These are phyloP conservation scores for Cercis canadensis DNA, from an alignment of 306 rosid genomes.

Conservation along the genomic window DNA sequence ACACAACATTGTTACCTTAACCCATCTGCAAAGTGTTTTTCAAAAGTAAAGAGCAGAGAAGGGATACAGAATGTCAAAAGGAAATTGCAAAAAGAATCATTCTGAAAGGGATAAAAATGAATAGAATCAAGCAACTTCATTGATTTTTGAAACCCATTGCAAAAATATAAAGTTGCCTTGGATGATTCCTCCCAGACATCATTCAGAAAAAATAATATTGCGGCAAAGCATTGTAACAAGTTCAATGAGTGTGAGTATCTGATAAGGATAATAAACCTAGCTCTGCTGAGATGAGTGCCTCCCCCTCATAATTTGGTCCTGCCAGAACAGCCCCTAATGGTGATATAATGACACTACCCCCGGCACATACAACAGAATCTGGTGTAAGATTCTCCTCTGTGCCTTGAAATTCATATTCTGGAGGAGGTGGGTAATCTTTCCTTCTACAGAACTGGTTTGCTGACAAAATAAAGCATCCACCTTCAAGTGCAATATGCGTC, in stretches of 20 bases:
- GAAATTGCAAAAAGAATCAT: too few species aligned
- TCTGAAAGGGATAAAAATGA: too few species aligned
- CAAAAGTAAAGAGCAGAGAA: too few species aligned
- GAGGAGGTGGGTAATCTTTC: constrained; percentile 88
- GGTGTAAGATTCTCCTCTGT: constrained; percentile 71
- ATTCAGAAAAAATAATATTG: constrained; percentile 17
- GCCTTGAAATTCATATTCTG: constrained; percentile 77
- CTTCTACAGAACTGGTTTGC: constrained; percentile 92
- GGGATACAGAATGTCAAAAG: too few species aligned
- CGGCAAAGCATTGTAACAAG: background rate
- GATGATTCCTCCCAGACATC: too few species aligned
- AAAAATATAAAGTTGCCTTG: too few species aligned
- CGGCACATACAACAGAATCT: constrained; percentile 89
- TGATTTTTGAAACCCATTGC: too few species aligned
- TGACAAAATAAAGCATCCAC: constrained; percentile 92
- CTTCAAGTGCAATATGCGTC: constrained; percentile 94
- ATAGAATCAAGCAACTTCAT: too few species aligned
- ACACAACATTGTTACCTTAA: too few species aligned
- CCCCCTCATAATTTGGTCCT: constrained; percentile 92
- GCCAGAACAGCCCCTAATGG: constrained; percentile 87
- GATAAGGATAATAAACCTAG: constrained; percentile 59
- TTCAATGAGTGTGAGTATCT: constrained; percentile 9
- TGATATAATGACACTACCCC: constrained; percentile 93
- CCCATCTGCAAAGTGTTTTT: too few species aligned
- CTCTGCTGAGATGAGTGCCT: constrained; percentile 91